Percentiles rank a stretch among this genome's conserved stretches.
Evolutionary conservation across 1,284 basidiomycete species (phyloP).

Genomic region (Fomitopsis pinicola): DNA sequence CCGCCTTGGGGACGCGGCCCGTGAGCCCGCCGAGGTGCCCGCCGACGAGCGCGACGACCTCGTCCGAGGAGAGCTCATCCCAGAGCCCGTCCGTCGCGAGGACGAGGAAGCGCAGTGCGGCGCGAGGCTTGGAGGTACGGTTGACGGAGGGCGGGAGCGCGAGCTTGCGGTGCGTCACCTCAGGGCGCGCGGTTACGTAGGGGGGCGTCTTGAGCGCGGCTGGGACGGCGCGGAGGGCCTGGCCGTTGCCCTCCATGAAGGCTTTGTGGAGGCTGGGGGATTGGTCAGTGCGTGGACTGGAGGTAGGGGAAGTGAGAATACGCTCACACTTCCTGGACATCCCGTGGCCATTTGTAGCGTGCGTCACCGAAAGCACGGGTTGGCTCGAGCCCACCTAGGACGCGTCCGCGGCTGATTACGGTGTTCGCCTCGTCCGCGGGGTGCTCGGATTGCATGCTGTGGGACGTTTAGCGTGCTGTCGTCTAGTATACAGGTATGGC

Average conservation of each 20-base stretch:
- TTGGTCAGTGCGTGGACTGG: background rate
- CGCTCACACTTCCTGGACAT: constrained; percentile 70
- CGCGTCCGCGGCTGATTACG: constrained; percentile 83
- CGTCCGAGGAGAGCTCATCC: constrained; percentile 94
- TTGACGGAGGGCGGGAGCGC: constrained; percentile 33
- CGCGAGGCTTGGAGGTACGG: constrained; percentile 14
- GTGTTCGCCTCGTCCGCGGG: constrained; percentile 75
- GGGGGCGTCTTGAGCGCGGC: constrained; percentile 81
- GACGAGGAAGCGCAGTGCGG: constrained; percentile 53
- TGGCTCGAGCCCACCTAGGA: constrained; percentile 93
- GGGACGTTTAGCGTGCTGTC: background rate
- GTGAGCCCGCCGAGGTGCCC: constrained; percentile 76
- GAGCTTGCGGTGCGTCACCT: constrained; percentile 79
- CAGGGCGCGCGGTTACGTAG: constrained; percentile 90
- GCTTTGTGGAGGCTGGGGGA: constrained; percentile 56
- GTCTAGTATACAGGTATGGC: background rate
- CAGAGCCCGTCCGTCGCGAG: constrained; percentile 77
- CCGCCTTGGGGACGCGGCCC: constrained; percentile 55
- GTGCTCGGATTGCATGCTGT: constrained; percentile 87
- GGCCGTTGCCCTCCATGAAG: constrained; percentile 60
- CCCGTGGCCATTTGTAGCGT: constrained; percentile 85
- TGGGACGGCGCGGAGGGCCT: constrained; percentile 57
- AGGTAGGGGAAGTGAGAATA: background rate
- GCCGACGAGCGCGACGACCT: constrained; percentile 88
- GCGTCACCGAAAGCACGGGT: constrained; percentile 95